Conservation (phyloP, 192 early-diverging fungal species). For the Coemansia erecta region DNA sequence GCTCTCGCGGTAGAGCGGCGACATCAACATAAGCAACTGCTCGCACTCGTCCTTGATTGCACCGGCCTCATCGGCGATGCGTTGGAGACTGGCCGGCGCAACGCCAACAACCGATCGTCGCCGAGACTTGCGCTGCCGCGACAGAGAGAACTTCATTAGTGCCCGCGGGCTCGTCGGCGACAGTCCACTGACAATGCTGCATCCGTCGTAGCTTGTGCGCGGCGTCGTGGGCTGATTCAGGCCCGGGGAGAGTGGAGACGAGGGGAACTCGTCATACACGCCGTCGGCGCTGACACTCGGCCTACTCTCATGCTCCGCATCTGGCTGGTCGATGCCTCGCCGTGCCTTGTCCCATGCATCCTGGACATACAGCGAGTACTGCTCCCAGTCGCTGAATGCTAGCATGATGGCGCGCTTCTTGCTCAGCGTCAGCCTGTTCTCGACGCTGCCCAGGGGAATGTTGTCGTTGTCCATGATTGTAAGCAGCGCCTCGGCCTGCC, state of each 20-base stretch:
- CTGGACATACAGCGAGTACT: slow-evolving; percentile 54
- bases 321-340: slow-evolving; percentile 37
- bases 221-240: slow-evolving; percentile 2
- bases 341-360: slow-evolving; percentile 52
- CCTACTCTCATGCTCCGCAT: slow-evolving; percentile 24
- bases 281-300: slow-evolving; percentile 28
- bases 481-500: slow-evolving; percentile 52
- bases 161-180: slow-evolving; percentile 15
- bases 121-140: slow-evolving; percentile 42
- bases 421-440: slow-evolving; percentile 44
- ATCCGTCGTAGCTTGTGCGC: slow-evolving; percentile 20
- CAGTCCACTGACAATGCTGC: slow-evolving; percentile 21
- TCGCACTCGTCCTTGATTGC: slow-evolving; percentile 43
- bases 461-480: slow-evolving; percentile 55
- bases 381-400: slow-evolving; percentile 56
- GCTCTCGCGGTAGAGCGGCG: slow-evolving; percentile 44
- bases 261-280: background rate
- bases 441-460: slow-evolving; percentile 32
- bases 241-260: background rate
- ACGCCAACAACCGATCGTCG: slow-evolving; percentile 49
- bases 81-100: slow-evolving; percentile 50
- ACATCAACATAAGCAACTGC: slow-evolving; percentile 46
- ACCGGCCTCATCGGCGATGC: slow-evolving; percentile 46
- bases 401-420: slow-evolving; percentile 55
- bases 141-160: slow-evolving; percentile 29